A percentile compares a stretch with the other conserved stretches of the same genome.
phyloP scores from a whole-genome alignment of 371 early-diverging fungal species.

The Mortierella sp. region DNA sequence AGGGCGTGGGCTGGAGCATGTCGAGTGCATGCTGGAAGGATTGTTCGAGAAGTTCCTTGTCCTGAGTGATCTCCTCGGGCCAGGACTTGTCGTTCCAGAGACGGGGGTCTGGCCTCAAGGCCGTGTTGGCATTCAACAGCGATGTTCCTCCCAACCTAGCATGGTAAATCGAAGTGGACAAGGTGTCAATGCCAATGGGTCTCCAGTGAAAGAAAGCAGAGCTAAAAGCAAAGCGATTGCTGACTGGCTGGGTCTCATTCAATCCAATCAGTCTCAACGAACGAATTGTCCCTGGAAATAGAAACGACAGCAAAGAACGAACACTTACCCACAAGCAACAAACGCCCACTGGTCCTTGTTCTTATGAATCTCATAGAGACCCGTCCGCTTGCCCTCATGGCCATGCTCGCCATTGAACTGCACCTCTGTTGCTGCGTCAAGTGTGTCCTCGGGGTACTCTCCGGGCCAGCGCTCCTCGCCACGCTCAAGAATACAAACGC shows the following conservation, averaged over 20 bases:
- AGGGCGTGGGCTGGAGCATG: slow-evolving; percentile 57
- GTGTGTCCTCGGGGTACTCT: slow-evolving; percentile 57
- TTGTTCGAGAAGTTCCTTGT: slow-evolving; percentile 41
- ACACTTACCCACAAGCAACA: slow-evolving; percentile 60
- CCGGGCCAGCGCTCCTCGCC: slow-evolving; percentile 64
- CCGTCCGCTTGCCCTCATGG: slow-evolving; percentile 53
- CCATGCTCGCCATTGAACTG: slow-evolving; percentile 52
- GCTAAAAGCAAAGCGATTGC: neutral
- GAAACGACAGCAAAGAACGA: neutral
- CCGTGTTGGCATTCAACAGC: slow-evolving; percentile 60
- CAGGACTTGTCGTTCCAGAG: slow-evolving; percentile 49
- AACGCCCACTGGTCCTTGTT: slow-evolving; percentile 59
- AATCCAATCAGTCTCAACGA: neutral
- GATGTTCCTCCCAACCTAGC: slow-evolving; percentile 61
- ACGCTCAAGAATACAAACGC: slow-evolving; percentile 59
- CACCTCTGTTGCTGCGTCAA: slow-evolving; percentile 48
- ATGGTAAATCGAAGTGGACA: neutral
- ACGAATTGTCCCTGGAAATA: neutral
- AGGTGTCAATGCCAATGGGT: neutral
- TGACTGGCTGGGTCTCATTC: neutral
- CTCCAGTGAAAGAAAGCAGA: neutral
- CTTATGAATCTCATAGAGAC: slow-evolving; percentile 57
- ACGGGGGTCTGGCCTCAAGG: slow-evolving; percentile 57
- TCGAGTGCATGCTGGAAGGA: slow-evolving; percentile 55
- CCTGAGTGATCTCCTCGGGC: slow-evolving; percentile 56